phyloP scores from a whole-genome alignment of 2,329 filamentous ascomycete species.

The Xylaria sp. region DNA sequence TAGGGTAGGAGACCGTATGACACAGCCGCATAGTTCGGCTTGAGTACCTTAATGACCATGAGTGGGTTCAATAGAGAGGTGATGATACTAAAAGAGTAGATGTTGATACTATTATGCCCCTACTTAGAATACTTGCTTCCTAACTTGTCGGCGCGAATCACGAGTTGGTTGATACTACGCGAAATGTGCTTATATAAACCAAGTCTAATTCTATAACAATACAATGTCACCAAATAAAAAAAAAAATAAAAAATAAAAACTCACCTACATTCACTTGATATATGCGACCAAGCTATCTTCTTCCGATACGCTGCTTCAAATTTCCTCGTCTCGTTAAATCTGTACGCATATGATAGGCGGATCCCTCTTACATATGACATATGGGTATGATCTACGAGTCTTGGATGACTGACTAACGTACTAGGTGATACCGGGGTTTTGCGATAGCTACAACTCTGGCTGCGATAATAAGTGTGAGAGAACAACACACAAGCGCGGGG shows the following conservation, averaged over 20 bases:
- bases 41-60: neutral
- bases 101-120: neutral
- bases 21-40: neutral
- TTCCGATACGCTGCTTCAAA: no score
- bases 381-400: neutral
- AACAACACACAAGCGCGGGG: constrained; percentile 28
- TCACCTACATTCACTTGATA: no score
- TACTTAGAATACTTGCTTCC: neutral
- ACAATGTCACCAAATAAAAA: no score
- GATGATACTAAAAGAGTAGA: constrained; percentile 8
- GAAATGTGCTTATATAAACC: no score
- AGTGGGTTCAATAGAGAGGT: constrained; percentile 16
- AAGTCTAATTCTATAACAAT: no score
- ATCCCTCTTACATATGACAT: neutral
- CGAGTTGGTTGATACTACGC: neutral
- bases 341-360: no score
- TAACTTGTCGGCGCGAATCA: neutral
- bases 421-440: neutral
- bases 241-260: no score
- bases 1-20: neutral
- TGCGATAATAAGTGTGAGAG: constrained; percentile 14
- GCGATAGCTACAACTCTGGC: neutral
- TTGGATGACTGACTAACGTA: neutral
- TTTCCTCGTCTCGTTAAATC: no score
- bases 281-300: no score